phyloP scores from a whole-genome alignment of 768 basidiomycete species.

The Mycena capillaripes region DNA sequence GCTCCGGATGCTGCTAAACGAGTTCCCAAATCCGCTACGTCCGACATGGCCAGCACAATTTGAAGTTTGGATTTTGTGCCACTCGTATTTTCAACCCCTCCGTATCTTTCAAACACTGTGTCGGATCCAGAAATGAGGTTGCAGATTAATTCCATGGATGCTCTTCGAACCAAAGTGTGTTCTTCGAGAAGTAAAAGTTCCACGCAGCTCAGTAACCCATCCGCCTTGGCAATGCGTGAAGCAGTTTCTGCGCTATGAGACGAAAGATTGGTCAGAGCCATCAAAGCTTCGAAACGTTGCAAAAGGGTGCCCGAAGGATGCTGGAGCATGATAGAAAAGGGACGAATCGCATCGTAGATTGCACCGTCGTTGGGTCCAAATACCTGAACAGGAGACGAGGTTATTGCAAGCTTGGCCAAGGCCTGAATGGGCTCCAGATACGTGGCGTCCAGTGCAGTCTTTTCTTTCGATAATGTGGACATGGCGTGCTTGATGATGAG shows the following conservation, averaged over 20 bases:
- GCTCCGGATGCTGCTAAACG: slow-evolving; percentile 93
- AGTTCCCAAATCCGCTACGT: slow-evolving; percentile 89
- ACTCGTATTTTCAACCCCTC: slow-evolving; percentile 55
- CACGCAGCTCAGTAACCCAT: slow-evolving; percentile 72
- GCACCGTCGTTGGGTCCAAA: slow-evolving; percentile 89
- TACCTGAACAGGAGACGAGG: slow-evolving; percentile 89
- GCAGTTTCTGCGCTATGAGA: slow-evolving; percentile 80
- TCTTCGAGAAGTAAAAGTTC: slow-evolving; percentile 88
- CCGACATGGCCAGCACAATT: slow-evolving; percentile 86
- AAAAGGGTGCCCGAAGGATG: slow-evolving; percentile 78
- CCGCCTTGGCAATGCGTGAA: slow-evolving; percentile 72
- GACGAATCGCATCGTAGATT: slow-evolving; percentile 86
- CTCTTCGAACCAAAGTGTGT: slow-evolving; percentile 85
- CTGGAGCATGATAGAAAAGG: slow-evolving; percentile 80
- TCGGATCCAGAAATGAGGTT: slow-evolving; percentile 89
- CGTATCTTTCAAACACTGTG: slow-evolving; percentile 80
- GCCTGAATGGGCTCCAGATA: slow-evolving; percentile 85
- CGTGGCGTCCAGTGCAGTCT: slow-evolving; percentile 53
- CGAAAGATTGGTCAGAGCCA: slow-evolving; percentile 97
- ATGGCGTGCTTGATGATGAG: slow-evolving; percentile 67
- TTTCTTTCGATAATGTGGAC: slow-evolving; percentile 43
- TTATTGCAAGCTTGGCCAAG: slow-evolving; percentile 93
- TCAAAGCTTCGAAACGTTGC: slow-evolving; percentile 92
- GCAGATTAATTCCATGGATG: slow-evolving; percentile 92
- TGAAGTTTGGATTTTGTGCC: slow-evolving; percentile 78